These are phyloP conservation scores for Rhodomyrtus tomentosa DNA, from an alignment of 345 rosid genomes.

Conservation along the genomic window DNA sequence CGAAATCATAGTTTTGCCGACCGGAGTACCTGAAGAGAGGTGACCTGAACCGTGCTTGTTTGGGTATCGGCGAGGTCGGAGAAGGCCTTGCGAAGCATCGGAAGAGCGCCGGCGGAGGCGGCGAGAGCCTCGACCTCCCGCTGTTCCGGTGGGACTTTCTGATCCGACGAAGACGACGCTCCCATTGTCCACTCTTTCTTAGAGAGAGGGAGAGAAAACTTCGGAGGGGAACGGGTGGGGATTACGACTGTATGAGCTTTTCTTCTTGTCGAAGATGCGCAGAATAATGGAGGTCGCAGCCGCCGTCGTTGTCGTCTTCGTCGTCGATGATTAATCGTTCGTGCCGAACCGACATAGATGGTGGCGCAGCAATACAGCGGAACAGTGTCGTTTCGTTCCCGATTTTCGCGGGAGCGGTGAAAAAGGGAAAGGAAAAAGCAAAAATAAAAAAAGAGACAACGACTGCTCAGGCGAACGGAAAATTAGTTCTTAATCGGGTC, in stretches of 20 bases:
- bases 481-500: too few species aligned
- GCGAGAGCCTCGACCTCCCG: conserved; percentile 57
- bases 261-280: neutral
- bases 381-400: neutral
- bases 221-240: neutral
- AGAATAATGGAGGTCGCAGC: neutral
- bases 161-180: conserved; percentile 59
- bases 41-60: conserved; percentile 29
- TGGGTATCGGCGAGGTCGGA: conserved; percentile 53
- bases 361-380: neutral
- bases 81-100: conserved; percentile 52
- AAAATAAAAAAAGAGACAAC: neutral
- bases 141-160: conserved; percentile 27
- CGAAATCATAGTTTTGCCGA: neutral
- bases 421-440: neutral
- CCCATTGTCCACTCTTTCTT: conserved; percentile 30
- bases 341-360: neutral
- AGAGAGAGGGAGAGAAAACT: neutral
- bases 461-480: too few species aligned
- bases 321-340: neutral
- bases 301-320: neutral
- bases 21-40: conserved; percentile 45
- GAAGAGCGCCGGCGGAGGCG: conserved; percentile 64
- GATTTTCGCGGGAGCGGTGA: neutral
- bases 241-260: neutral